These are phyloP conservation scores for Neurospora tetrasperma DNA, from an alignment of 495 filamentous ascomycete genomes.

Conservation along the genomic window DNA sequence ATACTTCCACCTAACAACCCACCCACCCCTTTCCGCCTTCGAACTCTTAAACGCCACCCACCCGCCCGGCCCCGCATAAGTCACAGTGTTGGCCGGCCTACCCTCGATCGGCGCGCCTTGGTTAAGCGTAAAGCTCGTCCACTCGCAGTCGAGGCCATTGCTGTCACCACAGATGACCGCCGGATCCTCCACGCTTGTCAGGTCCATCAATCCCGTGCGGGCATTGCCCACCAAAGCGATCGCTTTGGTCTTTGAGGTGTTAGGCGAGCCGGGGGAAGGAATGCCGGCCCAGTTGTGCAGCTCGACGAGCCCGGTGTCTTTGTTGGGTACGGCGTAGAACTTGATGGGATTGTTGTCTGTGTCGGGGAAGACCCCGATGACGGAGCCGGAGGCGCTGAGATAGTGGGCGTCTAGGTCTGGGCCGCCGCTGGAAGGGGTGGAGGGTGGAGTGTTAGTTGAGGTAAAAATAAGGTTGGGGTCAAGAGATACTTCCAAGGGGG, in stretches of 20 bases:
- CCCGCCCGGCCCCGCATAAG: constrained; percentile 12
- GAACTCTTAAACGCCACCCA: constrained; percentile 9
- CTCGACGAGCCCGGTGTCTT: constrained; percentile 1
- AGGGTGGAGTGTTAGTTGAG: constrained; percentile 1
- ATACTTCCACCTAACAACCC: constrained; percentile 30
- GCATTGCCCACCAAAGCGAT: neutral
- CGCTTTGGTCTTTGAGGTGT: neutral
- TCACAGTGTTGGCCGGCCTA: constrained; percentile 28
- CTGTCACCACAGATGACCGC: constrained; percentile 11
- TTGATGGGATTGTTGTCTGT: neutral
- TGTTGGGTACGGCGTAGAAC: constrained; percentile 11
- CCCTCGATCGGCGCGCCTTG: constrained; percentile 10
- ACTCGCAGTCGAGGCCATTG: neutral
- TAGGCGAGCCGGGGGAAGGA: constrained; percentile 4
- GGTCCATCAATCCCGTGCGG: constrained; percentile 14
- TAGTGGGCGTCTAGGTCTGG: constrained; percentile 8
- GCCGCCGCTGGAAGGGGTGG: neutral
- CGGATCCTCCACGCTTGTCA: constrained; percentile 21
- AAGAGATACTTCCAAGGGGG: too few species aligned
- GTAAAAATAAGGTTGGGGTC: neutral
- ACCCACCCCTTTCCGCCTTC: constrained; percentile 3
- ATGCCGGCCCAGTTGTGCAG: constrained; percentile 6
- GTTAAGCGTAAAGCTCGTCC: constrained; percentile 23
- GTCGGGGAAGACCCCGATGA: constrained; percentile 10
- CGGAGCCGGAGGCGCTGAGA: constrained; percentile 6